Evolutionary conservation across 2,329 filamentous ascomycete species (phyloP), one percentile per base, ranked within the genome.

Genomic region (Gnomoniopsis sp.): DNA sequence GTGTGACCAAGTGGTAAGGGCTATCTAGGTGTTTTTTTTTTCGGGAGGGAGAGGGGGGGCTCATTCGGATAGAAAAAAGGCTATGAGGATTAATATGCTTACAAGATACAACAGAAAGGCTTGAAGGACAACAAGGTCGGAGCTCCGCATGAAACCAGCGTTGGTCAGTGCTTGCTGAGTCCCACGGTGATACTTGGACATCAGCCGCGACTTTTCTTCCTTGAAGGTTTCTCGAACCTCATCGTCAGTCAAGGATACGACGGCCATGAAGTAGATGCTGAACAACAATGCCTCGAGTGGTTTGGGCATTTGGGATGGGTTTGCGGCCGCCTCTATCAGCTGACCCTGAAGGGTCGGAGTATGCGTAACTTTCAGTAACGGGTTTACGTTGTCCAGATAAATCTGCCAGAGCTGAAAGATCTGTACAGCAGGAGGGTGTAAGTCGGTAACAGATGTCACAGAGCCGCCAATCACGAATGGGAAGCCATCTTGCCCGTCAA

Each of bases 311-410:
- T 78, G 81, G 30, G 78, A 72, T 6, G 85, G 68, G 54, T 85
- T 78, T 3, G 80, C 78, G 38, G 80, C 80, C 8, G 85, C 85
- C 58, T 86, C 83, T 53, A 90, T 81, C 43, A 90, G 80, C 54
- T 81, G 80, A n/a, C 74, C 75, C 67, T 90, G 87, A 1, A 89
- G 72, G 1, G 81, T 88, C 0, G 86, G 86, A 0, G 84, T 81
- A 66, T 90, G 88, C 0, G 84, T 87, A 57, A 90, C 77, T 66
- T 89, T 90, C 49, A 89, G 75, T 6, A 91, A 68, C 0, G 87
- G 86, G 64, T 90, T 86, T 64, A 90, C 83, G 65, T 89, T 89
- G 62, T 85, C 82, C 46, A 90, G 78, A 67, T 88, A 90, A 17
- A 84, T 78, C 70, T 89, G 86, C 87, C 88, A 90, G 19, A 88